These are phyloP conservation scores for Teunomyces lycoperdinae DNA, from an alignment of 805 yeast genomes.

Conservation along the genomic window DNA sequence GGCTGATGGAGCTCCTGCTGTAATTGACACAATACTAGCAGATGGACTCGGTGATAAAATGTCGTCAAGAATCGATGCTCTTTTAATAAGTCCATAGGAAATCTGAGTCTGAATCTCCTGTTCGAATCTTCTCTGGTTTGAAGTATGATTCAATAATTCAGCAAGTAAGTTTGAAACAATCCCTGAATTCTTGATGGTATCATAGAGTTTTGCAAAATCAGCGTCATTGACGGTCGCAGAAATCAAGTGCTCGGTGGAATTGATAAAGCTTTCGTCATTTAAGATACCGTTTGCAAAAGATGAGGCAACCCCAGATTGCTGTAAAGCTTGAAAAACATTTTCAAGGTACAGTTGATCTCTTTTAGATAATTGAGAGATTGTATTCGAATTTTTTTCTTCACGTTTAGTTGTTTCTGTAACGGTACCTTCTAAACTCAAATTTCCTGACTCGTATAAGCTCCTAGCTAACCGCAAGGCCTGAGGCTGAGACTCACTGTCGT, in stretches of 20 bases:
- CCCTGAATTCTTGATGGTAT: slow-evolving; percentile 26
- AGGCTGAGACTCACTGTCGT: slow-evolving; percentile 13
- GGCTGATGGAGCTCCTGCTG: neutral
- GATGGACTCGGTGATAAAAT: neutral
- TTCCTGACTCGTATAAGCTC: slow-evolving; percentile 6
- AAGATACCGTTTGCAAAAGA: slow-evolving; percentile 21
- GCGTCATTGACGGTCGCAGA: slow-evolving; percentile 19
- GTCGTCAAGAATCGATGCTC: slow-evolving; percentile 2
- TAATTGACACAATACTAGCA: neutral
- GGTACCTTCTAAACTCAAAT: neutral
- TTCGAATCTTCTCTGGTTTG: neutral
- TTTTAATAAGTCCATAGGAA: slow-evolving; percentile 2
- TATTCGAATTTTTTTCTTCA: neutral
- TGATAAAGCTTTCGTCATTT: slow-evolving; percentile 18
- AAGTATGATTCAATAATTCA: neutral
- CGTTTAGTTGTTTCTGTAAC: slow-evolving; percentile 9
- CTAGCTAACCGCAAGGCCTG: slow-evolving; percentile 16
- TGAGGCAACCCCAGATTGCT: slow-evolving; percentile 20
- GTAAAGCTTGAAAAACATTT: slow-evolving; percentile 18
- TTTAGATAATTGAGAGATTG: slow-evolving; percentile 9
- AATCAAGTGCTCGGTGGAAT: slow-evolving; percentile 19
- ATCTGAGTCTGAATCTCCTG: neutral
- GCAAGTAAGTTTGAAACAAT: slow-evolving; percentile 15
- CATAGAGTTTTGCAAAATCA: slow-evolving; percentile 19
- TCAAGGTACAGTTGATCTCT: slow-evolving; percentile 15